Base-by-base conservation (phyloP, 2,329 filamentous ascomycete genomes). In the Fusarium sublunatum region DNA sequence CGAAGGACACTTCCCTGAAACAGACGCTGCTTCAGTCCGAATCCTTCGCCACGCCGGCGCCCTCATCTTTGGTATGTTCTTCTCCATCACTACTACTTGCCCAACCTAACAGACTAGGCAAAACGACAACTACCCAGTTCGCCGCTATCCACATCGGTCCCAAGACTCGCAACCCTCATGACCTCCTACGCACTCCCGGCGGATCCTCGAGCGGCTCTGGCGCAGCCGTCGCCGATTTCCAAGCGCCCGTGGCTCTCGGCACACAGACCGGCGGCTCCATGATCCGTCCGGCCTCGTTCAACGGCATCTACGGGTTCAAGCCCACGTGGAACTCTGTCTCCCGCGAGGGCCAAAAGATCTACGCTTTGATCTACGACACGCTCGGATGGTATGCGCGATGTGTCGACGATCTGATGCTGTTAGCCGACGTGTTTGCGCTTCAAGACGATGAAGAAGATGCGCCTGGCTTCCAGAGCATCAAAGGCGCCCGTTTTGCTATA, bases 141-240 rank as follows among this genome's bases (percentile, higher is more conserved):
- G 86, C 87, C 0, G 82, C 84, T 3, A 85, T 81, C 0, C 79
- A 78, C 1, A 73, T 77, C 12, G 86, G 86, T 0, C 79, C 82
- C 1, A 78, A 78, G 46, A 87, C 86, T 1, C 70, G 74, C 4
- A 91, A 91, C 69, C 86, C 88, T 0, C 91, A 92, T 64, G 87
- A 91, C 70, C 72, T 77, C 2, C 81, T 79, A 0, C 82, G 89
- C 5, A 90, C 88, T 0, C 88, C 88, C 0, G 88, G 88, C 1
- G 88, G 88, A 41, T 91, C 88, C 0, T 90, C 87, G 0, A 87
- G 87, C 1, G 89, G 89, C 1, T 90, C 88, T 3, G 88, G 81
- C 2, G 88, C 88, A 0, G 87, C 86, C 1, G 87, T 91, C 1
- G 88, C 78, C 13, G 89, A 91, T 64, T 83, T 83, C 52, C 88